Evolutionary conservation across 2,329 filamentous ascomycete genomes (phyloP).

Genomic region (Penicillium sp.): DNA sequence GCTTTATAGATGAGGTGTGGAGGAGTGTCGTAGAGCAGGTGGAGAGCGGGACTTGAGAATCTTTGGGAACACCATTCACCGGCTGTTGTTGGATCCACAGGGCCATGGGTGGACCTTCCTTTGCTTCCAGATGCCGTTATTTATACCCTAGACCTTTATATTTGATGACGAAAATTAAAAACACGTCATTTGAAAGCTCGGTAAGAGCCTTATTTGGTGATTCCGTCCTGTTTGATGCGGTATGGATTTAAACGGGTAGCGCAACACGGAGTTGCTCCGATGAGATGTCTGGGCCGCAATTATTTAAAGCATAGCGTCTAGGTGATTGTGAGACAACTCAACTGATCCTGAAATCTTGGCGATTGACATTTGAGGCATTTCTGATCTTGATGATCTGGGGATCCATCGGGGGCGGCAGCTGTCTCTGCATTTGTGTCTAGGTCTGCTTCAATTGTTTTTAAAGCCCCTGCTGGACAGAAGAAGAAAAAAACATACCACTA

Average conservation of each 20-base stretch:
- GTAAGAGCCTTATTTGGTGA: not conserved
- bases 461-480: not conserved
- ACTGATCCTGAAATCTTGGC: not conserved
- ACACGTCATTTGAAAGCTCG: not conserved
- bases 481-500: constrained; percentile 33
- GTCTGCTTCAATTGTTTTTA: constrained; percentile 24
- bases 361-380: constrained; percentile 36
- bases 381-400: constrained; percentile 44
- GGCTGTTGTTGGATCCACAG: constrained; percentile 2
- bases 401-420: constrained; percentile 38
- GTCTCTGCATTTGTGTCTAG: constrained; percentile 43
- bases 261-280: not conserved
- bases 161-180: not conserved
- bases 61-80: not conserved
- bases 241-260: not conserved
- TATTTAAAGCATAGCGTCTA: not conserved
- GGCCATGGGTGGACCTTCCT: constrained; percentile 16
- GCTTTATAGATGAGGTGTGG: not conserved
- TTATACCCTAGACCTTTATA: not conserved
- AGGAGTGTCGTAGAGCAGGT: not conserved
- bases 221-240: not conserved
- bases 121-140: not conserved
- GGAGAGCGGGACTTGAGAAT: not conserved
- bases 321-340: not conserved
- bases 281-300: not conserved